Evolutionary conservation across 2,329 filamentous ascomycete species (phyloP).

Genomic region (Cercospora sp.): DNA sequence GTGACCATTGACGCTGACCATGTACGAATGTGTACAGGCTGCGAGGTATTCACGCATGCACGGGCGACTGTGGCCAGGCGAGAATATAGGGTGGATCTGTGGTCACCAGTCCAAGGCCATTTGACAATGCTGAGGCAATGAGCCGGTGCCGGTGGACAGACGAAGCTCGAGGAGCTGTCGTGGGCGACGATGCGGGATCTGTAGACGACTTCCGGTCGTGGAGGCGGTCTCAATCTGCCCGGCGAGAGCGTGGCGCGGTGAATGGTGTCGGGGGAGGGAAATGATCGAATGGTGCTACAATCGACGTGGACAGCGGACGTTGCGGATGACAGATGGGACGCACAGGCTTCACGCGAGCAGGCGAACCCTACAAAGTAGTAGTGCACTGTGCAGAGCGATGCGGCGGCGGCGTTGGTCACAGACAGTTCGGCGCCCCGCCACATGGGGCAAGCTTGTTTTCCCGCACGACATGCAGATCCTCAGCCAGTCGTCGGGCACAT

Average conservation of each 20-base stretch:
- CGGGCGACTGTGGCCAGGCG: neutral
- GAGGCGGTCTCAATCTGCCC: no score
- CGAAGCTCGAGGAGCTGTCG: neutral
- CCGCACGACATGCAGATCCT: neutral
- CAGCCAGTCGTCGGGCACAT: neutral
- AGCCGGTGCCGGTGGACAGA: neutral
- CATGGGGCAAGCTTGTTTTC: neutral
- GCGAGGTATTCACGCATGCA: neutral
- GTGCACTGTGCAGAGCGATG: neutral
- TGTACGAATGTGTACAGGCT: neutral
- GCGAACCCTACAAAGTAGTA: neutral
- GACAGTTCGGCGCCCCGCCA: neutral
- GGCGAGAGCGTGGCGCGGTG: neutral
- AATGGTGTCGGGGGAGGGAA: neutral
- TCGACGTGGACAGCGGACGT: neutral
- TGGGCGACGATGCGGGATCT: neutral
- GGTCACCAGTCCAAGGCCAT: neutral
- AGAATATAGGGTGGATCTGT: neutral
- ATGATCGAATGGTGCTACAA: neutral
- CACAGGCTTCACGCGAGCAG: neutral
- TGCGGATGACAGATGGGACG: neutral
- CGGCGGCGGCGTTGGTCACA: neutral
- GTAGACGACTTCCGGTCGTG: neutral
- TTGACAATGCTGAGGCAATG: neutral
- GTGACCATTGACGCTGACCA: constrained; percentile 1